Conservation (phyloP, 345 rosid genomes). For the Triadica sebifera region DNA sequence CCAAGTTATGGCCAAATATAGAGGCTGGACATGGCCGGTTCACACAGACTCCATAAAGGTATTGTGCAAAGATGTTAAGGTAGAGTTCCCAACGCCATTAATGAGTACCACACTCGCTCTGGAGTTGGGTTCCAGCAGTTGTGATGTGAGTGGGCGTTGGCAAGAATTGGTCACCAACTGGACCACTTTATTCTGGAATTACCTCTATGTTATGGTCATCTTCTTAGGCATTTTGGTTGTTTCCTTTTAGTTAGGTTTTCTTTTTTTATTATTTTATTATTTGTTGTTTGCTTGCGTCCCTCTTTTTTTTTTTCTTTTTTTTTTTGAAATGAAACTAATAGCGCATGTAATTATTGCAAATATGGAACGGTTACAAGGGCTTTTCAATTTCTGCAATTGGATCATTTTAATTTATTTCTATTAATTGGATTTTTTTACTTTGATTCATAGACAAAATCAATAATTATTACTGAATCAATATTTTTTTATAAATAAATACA, state of each 20-base stretch:
- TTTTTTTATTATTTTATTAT: no score
- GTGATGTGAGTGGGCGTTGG: slow-evolving; percentile 12
- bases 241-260: not conserved
- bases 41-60: slow-evolving; percentile 3
- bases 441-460: no score
- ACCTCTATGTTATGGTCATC: slow-evolving; percentile 7
- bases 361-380: no score
- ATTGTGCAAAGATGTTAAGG: not conserved
- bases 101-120: no score
- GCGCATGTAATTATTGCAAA: no score
- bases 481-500: no score
- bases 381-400: no score
- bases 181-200: slow-evolving; percentile 10
- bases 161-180: not conserved
- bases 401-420: no score
- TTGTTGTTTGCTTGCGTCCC: not conserved
- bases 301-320: no score
- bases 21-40: slow-evolving; percentile 20
- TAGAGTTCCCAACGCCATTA: not conserved
- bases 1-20: slow-evolving; percentile 6
- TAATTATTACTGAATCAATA: no score
- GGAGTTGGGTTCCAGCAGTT: slow-evolving; percentile 1
- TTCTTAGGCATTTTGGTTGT: slow-evolving; percentile 5
- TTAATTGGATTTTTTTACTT: no score
- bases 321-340: no score